Evolutionary conservation across 225 moss, liverwort and hornwort genomes (phyloP), one percentile per base, ranked within the genome.

Genomic region (Bryum argenteum): DNA sequence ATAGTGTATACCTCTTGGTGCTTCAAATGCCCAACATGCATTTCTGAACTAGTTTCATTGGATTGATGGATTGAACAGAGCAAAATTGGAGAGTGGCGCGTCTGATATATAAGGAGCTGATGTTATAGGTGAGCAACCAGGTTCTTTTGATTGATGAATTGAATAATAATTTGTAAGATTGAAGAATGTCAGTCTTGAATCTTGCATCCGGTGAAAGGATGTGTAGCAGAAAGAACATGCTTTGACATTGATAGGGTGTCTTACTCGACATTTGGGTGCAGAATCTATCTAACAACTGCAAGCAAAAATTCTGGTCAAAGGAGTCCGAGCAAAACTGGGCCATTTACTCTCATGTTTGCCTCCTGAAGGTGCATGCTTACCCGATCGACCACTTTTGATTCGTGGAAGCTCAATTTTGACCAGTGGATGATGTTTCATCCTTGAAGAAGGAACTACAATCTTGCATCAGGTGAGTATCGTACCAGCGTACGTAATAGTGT

Each of bases 81-180:
- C 97, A 98, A 78, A 98, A 98, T 67, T 67, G 94, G 67, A n/a
- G n/a, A n/a, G 94, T 98, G 66, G 97, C 97, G 58, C 94, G 97
- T 26, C 84, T 98, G 58, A 94, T 98, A 47, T 92, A 98, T 73
- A 92, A 94, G 94, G 97, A 94, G 72, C 92, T 92, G 77, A 98
- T 94, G 97, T 98, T 88, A 67, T 89, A 92, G 89, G 97, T 88
- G 63, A 74, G 79, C 54, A 40, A 55, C 41, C 56, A 63, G 75
- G 8, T 52, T 39, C 24, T 75, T 37, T 39, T 61, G 23, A 71
- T 26, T 26, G 26, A 26, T 26, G 59, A 45, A 53, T 3, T 20
- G 23, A 40, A 57, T 21, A 54, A 54, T 1, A 12, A 21, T 76
- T 57, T 52, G 44, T 63, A 54, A 37, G 24, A 1, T 38, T 48